Evolutionary conservation across 331 rosid genomes (phyloP), one percentile per base, ranked within the genome.

Genomic region (Rosa hybrid): DNA sequence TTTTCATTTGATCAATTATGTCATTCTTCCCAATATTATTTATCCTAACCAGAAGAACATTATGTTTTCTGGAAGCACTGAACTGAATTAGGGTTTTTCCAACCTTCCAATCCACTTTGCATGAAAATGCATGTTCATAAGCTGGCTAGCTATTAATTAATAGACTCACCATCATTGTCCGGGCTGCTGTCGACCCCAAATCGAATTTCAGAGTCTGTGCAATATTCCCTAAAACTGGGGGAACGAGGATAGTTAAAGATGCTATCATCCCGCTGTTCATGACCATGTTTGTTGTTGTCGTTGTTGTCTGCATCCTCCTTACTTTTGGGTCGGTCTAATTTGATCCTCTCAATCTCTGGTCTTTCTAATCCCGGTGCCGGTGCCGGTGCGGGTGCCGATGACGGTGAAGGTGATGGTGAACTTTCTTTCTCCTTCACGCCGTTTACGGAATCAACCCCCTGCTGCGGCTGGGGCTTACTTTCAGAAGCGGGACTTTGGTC

Each of bases 181-280:
- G 41, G 18, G 68, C 41, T 0, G 68, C 68, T 62, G 18, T 62
- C 41, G 20, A 23, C 17, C 42, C 69, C 69, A 63, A 63, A 63
- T 25, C 41, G 69, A 34, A 16, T 14, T 16, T 89, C 82, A 54
- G 14, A 53, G 69, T 75, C 77, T 51, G 27, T 34, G 80, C 88
- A 89, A 63, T 89, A 91, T 6, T 84, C 90, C 56, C 89, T 83
- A 78, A 91, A 91, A 82, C 96, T 91, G 0, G 87, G 96, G 27
- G 96, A 91, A 0, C 79, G 76, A 0, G 79, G 79, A 45, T 71
- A 77, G 9, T 77, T 76, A 23, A 20, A 64, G 65, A 81, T 3
- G 74, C 44, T 41, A 72, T 79, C 80, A 45, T 85, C 86, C 20
- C 18, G 14, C 11, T 68, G 14, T 6, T 71, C 27, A 68, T 68